phyloP scores from a whole-genome alignment of 2,329 filamentous ascomycete genomes.

The Verticillium albo-atrum region DNA sequence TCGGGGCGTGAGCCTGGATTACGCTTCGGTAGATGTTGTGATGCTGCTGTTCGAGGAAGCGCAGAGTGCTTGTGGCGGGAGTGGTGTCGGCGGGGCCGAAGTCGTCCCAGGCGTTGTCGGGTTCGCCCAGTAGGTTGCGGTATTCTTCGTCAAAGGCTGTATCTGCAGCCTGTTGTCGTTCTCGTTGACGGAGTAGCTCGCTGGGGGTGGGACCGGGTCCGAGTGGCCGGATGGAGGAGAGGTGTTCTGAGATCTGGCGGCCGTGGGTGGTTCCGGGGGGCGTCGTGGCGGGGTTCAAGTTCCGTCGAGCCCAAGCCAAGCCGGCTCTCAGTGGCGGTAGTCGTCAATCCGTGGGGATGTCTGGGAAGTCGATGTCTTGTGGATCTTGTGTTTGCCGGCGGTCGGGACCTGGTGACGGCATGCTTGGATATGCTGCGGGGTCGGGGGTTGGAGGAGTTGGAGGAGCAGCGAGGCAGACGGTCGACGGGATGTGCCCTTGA shows the following conservation, averaged over 20 bases:
- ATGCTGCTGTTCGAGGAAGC: background rate
- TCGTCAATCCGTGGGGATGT: conserved; percentile 21
- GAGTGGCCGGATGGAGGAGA: background rate
- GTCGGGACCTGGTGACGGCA: conserved; percentile 18
- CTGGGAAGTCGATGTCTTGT: conserved; percentile 22
- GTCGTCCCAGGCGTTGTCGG: background rate
- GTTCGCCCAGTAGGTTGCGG: conserved; percentile 7
- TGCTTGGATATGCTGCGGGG: conserved; percentile 6
- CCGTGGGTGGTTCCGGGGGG: conserved; percentile 12
- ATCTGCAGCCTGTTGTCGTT: conserved; percentile 20
- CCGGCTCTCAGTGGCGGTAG: conserved; percentile 25
- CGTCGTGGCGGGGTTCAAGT: conserved; percentile 11
- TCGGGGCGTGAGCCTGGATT: background rate
- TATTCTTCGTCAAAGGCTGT: conserved; percentile 12
- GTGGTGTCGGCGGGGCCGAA: background rate
- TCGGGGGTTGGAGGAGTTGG: background rate
- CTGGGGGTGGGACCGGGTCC: background rate
- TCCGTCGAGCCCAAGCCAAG: background rate
- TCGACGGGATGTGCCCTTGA: background rate
- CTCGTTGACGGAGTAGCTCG: conserved; percentile 9
- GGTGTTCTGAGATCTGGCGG: background rate
- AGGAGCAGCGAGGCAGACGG: background rate
- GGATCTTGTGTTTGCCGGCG: conserved; percentile 24
- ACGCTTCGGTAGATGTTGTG: background rate
- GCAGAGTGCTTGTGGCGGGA: background rate